Base-by-base conservation (phyloP, 768 basidiomycete genomes). In the Collybia mongolica region DNA sequence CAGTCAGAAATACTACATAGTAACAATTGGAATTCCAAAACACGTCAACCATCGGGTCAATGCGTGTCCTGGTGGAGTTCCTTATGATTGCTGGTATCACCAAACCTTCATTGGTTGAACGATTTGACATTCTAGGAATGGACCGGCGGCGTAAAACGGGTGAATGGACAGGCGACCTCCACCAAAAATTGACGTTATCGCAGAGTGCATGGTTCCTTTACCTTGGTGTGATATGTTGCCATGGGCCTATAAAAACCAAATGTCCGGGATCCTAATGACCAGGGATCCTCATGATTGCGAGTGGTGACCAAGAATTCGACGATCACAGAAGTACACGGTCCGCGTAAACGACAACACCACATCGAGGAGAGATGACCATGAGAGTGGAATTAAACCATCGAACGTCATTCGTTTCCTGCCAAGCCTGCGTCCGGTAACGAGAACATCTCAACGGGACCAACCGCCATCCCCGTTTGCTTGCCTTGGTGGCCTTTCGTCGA, bases 391-490 rank as follows among this genome's bases (percentile, higher is more conserved):
- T 70, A 70, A 74, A 66, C 65, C 67, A 68, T 61, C 61, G 67
- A 66, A 65, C 65, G 67, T 65, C 64, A 65, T 62, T 61, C 61
- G 61, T 63, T 69, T 67, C 55, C 66, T 65, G 64, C 63, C 59
- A 60, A 63, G 61, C 65, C 65, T 61, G 68, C 62, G 59, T 60
- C 59, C 60, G 51, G 48, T 56, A 57, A 61, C 61, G 60, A 59
- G 61, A 58, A 65, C 64, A 71, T 68, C 75, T 86, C 72, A 86
- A 77, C 86, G 86, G 63, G 79, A 70, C 86, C 84, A 88, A 71
- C 81, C 77, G 67, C 77, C 84, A 74, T 90, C 88, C 65, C 88
- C 87, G 72, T 88, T 89, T 64, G 81, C 72, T 64, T 83, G 81
- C 73, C 85, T 83, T 64, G 86, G 63, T 52, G 80, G 72, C 71